These are phyloP conservation scores for Talaromyces sp. DNA, from an alignment of 2,329 filamentous ascomycete genomes.

Conservation along the genomic window DNA sequence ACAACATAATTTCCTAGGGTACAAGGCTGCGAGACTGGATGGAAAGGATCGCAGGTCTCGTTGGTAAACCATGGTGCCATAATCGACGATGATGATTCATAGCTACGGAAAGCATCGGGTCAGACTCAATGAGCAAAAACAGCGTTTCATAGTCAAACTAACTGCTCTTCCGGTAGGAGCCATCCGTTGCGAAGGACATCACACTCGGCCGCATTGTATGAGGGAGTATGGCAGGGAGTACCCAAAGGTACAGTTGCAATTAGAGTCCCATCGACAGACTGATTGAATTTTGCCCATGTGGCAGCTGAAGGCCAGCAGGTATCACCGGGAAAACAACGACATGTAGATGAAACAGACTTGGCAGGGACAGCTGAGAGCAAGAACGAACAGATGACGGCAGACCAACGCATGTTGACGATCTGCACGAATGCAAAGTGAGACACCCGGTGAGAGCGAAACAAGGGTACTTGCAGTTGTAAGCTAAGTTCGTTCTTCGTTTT, in stretches of 20 bases:
- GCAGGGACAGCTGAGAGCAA: background rate
- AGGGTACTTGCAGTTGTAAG: background rate
- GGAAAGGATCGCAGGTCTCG: slow-evolving; percentile 35
- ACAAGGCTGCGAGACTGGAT: slow-evolving; percentile 26
- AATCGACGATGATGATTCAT: slow-evolving; percentile 31
- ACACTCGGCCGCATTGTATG: slow-evolving; percentile 4
- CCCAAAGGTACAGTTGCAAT: slow-evolving; percentile 36
- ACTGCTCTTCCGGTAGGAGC: slow-evolving; percentile 9
- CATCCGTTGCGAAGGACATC: slow-evolving; percentile 3
- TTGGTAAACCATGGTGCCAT: slow-evolving; percentile 36
- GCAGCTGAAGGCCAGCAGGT: slow-evolving; percentile 40
- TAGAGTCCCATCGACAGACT: slow-evolving; percentile 38
- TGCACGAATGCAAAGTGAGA: background rate
- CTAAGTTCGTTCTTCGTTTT: background rate
- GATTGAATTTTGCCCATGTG: slow-evolving; percentile 40
- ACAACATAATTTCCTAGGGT: slow-evolving; percentile 32
- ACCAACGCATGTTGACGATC: background rate
- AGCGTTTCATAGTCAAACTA: background rate
- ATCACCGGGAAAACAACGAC: slow-evolving; percentile 30
- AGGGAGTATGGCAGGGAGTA: slow-evolving; percentile 31
- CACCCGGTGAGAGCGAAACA: background rate
- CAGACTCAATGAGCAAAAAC: background rate
- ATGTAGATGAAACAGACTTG: background rate
- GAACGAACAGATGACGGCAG: background rate
- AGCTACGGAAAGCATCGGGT: background rate